Conservation (phyloP, 331 rosid genomes). For the Arachis monticola region DNA sequence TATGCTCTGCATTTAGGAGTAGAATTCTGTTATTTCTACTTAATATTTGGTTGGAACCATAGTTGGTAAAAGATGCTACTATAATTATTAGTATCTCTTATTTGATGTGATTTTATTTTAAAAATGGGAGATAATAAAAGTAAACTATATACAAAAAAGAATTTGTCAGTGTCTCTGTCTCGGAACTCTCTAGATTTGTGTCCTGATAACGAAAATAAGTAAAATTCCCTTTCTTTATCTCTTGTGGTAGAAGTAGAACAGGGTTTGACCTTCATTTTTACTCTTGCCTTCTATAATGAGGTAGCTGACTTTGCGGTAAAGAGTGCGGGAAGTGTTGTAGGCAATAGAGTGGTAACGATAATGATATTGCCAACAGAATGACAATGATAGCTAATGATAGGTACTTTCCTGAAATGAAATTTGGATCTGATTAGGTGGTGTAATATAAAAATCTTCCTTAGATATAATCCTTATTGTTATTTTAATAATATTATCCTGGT, state of each 20-base stretch:
- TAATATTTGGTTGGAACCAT: too few species aligned
- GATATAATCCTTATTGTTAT: too few species aligned
- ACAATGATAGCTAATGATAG: conserved; percentile 18
- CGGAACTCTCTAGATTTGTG: too few species aligned
- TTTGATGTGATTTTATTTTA: too few species aligned
- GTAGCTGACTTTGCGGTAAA: conserved; percentile 17
- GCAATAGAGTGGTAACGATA: conserved; percentile 9
- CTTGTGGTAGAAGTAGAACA: not conserved
- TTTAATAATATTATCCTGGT: not conserved
- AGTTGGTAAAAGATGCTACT: too few species aligned
- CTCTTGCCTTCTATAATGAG: not conserved
- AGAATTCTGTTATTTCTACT: too few species aligned
- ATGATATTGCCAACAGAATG: not conserved
- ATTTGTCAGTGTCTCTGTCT: too few species aligned
- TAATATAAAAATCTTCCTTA: not conserved
- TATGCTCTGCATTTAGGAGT: not conserved
- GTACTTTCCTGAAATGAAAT: conserved; percentile 21
- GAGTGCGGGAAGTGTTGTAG: conserved; percentile 3
- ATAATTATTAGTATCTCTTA: too few species aligned
- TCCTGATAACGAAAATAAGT: too few species aligned
- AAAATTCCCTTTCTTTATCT: too few species aligned
- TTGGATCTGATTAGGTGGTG: not conserved
- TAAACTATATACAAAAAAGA: too few species aligned
- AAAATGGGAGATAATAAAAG: too few species aligned
- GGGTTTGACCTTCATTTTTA: conserved; percentile 31